Conservation (phyloP, 805 yeast species). For the Candida lessepsii region DNA sequence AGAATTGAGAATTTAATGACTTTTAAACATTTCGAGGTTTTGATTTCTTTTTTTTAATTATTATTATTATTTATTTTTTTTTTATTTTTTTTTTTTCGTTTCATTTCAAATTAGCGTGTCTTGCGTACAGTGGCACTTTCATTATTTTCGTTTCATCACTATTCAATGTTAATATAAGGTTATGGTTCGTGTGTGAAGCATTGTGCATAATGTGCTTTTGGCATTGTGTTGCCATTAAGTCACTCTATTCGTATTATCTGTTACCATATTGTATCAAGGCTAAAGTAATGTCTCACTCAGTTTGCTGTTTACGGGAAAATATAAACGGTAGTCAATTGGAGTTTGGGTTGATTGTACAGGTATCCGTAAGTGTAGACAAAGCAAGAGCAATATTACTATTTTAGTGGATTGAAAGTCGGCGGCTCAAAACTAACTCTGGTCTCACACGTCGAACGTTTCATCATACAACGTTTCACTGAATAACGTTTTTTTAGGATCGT, state of each 20-base stretch:
- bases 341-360: not conserved
- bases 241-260: too few relatives aligned
- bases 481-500: too few relatives aligned
- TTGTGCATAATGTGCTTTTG: too few relatives aligned
- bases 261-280: too few relatives aligned
- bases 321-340: constrained; percentile 5
- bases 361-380: not conserved
- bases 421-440: too few relatives aligned
- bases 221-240: too few relatives aligned
- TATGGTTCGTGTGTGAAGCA: too few relatives aligned
- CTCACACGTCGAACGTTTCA: too few relatives aligned
- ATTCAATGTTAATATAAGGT: too few relatives aligned
- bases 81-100: not conserved
- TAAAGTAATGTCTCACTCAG: not conserved
- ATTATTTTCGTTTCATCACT: not conserved
- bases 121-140: not conserved
- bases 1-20: constrained; percentile 4
- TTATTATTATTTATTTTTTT: not conserved
- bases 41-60: not conserved
- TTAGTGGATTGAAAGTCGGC: too few relatives aligned
- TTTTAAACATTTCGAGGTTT: constrained; percentile 1
- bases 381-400: not conserved
- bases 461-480: too few relatives aligned
- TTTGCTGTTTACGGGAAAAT: not conserved
- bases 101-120: constrained; percentile 2